These are phyloP conservation scores for Epithele typhae DNA, from an alignment of 768 basidiomycete species.

Conservation along the genomic window DNA sequence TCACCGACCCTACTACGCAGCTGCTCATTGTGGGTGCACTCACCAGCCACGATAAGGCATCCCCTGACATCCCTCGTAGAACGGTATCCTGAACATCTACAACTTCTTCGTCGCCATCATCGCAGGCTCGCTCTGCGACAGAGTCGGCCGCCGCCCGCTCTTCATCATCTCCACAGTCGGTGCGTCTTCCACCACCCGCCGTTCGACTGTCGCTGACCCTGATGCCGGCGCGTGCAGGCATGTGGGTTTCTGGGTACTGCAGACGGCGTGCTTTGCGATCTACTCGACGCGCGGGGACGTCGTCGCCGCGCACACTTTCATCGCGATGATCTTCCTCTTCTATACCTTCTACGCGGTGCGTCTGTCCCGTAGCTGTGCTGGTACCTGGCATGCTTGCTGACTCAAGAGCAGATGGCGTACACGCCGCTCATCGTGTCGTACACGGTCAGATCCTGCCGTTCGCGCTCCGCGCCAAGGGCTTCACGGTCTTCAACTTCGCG, in stretches of 20 bases:
- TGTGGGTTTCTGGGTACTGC: slow-evolving; percentile 37
- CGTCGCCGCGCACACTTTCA: slow-evolving; percentile 37
- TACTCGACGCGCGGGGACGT: slow-evolving; percentile 24
- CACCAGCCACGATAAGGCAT: not conserved
- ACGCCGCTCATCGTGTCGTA: slow-evolving; percentile 27
- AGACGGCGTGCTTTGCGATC: slow-evolving; percentile 33
- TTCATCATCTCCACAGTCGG: slow-evolving; percentile 46
- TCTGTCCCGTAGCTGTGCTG: not conserved
- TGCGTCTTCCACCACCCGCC: slow-evolving; percentile 15
- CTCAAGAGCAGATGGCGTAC: slow-evolving; percentile 14
- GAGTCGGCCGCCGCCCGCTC: slow-evolving; percentile 44
- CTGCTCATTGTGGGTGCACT: slow-evolving; percentile 32
- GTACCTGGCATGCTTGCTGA: not conserved
- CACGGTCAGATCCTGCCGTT: slow-evolving; percentile 47
- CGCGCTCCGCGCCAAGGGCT: slow-evolving; percentile 45
- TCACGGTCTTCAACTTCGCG: slow-evolving; percentile 42
- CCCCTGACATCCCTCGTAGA: no score
- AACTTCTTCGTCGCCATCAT: slow-evolving; percentile 51
- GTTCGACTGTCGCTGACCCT: not conserved
- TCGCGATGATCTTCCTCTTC: slow-evolving; percentile 43
- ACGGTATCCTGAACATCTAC: slow-evolving; percentile 51
- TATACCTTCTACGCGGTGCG: slow-evolving; percentile 32
- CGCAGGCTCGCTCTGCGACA: slow-evolving; percentile 46
- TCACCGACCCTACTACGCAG: slow-evolving; percentile 42
- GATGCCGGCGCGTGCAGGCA: slow-evolving; percentile 26